Evolutionary conservation across 768 basidiomycete species (phyloP).

Genomic region (Crepidotus variabilis): DNA sequence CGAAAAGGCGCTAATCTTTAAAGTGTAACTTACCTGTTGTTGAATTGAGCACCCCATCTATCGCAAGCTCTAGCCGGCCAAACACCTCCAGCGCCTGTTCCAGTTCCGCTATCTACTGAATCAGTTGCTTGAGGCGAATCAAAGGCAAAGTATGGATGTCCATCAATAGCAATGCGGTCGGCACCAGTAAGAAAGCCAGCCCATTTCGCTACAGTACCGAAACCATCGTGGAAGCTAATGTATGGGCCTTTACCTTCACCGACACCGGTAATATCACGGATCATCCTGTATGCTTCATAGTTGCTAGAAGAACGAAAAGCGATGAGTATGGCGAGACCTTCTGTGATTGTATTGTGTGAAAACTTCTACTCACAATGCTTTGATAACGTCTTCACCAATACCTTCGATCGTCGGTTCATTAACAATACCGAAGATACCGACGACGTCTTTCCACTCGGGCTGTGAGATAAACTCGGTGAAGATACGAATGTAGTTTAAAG

Average conservation of each 20-base stretch:
- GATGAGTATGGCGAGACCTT: conserved; percentile 2
- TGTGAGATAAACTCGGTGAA: conserved; percentile 83
- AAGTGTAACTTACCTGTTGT: conserved; percentile 38
- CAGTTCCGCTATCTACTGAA: conserved; percentile 34
- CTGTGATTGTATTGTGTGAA: conserved; percentile 18
- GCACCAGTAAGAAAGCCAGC: conserved; percentile 31
- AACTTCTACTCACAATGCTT: conserved; percentile 57
- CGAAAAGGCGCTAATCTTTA: conserved; percentile 17
- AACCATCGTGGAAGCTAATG: conserved; percentile 46
- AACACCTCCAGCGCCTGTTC: conserved; percentile 35
- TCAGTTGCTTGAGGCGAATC: conserved; percentile 30
- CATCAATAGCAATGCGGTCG: conserved; percentile 39
- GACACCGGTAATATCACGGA: conserved; percentile 68
- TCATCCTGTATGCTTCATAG: conserved; percentile 54
- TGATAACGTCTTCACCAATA: conserved; percentile 55
- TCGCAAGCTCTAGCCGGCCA: conserved; percentile 54
- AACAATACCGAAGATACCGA: conserved; percentile 60
- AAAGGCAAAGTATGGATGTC: conserved; percentile 46
- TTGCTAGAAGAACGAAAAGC: conserved; percentile 35
- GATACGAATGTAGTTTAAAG: conserved; percentile 75
- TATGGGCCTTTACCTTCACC: conserved; percentile 66
- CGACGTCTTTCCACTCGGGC: conserved; percentile 64
- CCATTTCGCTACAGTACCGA: conserved; percentile 37
- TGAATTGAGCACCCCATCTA: conserved; percentile 55
- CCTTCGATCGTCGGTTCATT: conserved; percentile 54